These are phyloP conservation scores for Melastoma candidum DNA, from an alignment of 441 rosid species.

Conservation along the genomic window DNA sequence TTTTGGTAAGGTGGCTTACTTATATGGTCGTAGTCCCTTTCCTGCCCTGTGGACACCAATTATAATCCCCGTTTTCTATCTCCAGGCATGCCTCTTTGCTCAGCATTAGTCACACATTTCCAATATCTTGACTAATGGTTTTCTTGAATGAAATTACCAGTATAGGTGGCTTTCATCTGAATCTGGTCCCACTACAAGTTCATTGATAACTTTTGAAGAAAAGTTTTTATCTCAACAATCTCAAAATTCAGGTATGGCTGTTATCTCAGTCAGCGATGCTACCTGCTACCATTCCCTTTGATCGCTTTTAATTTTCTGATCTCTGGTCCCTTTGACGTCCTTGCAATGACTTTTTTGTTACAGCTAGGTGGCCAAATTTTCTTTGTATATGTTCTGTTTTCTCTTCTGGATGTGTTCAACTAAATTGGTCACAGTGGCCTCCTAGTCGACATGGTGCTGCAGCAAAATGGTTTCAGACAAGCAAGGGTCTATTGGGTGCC, in stretches of 20 bases:
- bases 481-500: slow-evolving; percentile 98
- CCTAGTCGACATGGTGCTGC: slow-evolving; percentile 59
- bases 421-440: slow-evolving; percentile 99
- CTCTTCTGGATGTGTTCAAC: slow-evolving; percentile 96
- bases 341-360: slow-evolving; percentile 17
- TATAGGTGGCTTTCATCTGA: slow-evolving; percentile 99
- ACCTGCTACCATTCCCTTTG: neutral
- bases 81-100: neutral
- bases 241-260: slow-evolving; percentile 79
- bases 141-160: slow-evolving; percentile 41
- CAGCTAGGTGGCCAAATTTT: slow-evolving; percentile 99
- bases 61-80: no score
- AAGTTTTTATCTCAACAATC: slow-evolving; percentile 90
- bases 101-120: neutral
- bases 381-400: slow-evolving; percentile 97
- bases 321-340: neutral
- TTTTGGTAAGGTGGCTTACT: no score
- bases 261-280: no score
- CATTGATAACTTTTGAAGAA: slow-evolving; percentile 89
- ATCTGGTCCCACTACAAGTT: slow-evolving; percentile 44
- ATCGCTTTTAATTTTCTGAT: neutral
- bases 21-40: no score
- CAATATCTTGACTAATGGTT: slow-evolving; percentile 14
- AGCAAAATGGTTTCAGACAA: slow-evolving; percentile 87
- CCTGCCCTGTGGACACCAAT: no score